phyloP scores from a whole-genome alignment of 192 early-diverging fungal genomes.

The Coemansia asiatica region DNA sequence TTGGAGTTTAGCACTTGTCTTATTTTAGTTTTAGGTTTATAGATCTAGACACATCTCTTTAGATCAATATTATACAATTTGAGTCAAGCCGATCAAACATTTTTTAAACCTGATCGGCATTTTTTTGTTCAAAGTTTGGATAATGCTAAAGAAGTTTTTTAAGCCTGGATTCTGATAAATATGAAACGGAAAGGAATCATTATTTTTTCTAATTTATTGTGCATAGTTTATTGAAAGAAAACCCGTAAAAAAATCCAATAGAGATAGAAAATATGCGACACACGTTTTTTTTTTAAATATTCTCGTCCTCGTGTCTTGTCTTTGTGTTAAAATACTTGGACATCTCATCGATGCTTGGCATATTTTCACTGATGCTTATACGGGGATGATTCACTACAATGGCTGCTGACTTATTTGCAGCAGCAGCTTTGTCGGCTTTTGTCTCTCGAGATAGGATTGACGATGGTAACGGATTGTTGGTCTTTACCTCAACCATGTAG shows the following conservation, averaged over 20 bases:
- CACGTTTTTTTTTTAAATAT: no score
- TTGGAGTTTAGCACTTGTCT: no score
- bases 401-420: neutral
- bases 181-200: no score
- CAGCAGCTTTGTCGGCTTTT: neutral
- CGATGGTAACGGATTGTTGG: neutral
- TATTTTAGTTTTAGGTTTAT: no score
- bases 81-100: neutral
- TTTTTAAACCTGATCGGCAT: neutral
- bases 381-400: neutral
- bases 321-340: slow-evolving; percentile 1
- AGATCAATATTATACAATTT: neutral
- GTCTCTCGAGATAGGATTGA: neutral
- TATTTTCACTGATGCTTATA: slow-evolving; percentile 2
- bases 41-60: no score
- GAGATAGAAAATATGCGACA: no score
- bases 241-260: no score
- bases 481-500: slow-evolving; percentile 8
- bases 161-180: no score
- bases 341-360: slow-evolving; percentile 9
- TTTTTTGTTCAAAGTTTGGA: neutral
- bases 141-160: neutral
- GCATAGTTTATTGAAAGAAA: neutral
- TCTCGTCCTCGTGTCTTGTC: no score
- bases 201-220: neutral